These are phyloP conservation scores for Cordyceps pruinosa DNA, from an alignment of 2,329 filamentous ascomycete genomes.

Conservation along the genomic window DNA sequence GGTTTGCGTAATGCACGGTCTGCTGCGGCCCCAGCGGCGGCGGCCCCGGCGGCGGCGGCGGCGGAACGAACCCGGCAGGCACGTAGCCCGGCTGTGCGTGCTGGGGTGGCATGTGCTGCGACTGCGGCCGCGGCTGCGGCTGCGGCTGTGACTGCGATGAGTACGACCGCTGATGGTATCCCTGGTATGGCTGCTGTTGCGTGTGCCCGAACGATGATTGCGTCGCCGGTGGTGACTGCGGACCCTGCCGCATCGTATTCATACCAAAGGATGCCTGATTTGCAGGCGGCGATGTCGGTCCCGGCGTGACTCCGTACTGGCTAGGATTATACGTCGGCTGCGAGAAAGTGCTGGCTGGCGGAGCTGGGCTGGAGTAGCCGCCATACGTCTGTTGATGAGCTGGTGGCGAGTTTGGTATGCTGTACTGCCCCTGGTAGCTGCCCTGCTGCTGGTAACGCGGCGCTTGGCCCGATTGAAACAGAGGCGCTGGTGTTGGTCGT, in stretches of 20 bases:
- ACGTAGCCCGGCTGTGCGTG: constrained; percentile 37
- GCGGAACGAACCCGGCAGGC: constrained; percentile 53
- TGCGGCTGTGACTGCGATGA: constrained; percentile 34
- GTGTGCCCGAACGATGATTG: constrained; percentile 40
- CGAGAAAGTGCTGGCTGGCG: constrained; percentile 38
- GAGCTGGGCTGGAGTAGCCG: constrained; percentile 34
- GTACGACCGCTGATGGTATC: constrained; percentile 23
- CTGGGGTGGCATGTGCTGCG: constrained; percentile 32
- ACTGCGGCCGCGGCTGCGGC: no score
- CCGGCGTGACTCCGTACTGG: constrained; percentile 50
- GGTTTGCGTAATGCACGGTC: constrained; percentile 47
- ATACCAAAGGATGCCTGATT: constrained; percentile 48
- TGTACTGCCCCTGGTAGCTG: constrained; percentile 51
- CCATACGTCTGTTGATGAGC: constrained; percentile 39
- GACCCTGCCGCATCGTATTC: constrained; percentile 28
- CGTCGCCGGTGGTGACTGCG: constrained; percentile 51
- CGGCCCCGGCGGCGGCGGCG: constrained; percentile 56
- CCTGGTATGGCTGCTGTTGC: constrained; percentile 28
- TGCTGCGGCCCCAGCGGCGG: constrained; percentile 57
- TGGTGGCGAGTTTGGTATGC: constrained; percentile 50
- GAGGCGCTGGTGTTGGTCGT: constrained; percentile 32
- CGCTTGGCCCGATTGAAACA: constrained; percentile 42
- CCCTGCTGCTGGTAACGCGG: constrained; percentile 45
- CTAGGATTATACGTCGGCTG: constrained; percentile 52
- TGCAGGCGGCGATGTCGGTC: constrained; percentile 56